Evolutionary conservation across 768 basidiomycete species (phyloP).

Genomic region (Suillus hirtellus): DNA sequence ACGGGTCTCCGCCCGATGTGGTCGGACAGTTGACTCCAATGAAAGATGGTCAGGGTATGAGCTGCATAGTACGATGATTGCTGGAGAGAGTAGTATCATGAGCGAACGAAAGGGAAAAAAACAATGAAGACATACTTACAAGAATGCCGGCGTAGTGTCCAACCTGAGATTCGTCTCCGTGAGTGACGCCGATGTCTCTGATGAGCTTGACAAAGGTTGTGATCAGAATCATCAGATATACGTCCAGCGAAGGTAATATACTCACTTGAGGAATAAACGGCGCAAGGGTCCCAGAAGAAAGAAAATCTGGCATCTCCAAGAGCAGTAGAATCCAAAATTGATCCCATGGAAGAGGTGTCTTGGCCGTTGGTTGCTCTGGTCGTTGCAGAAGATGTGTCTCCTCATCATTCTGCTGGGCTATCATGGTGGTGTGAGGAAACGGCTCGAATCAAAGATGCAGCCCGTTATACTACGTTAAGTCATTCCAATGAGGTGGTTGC

Average conservation of each 20-base stretch:
- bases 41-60: constrained; percentile 45
- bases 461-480: too few species aligned
- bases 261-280: constrained; percentile 68
- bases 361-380: constrained; percentile 20
- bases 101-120: constrained; percentile 31
- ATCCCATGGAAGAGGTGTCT: constrained; percentile 63
- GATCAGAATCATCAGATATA: background rate
- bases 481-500: too few species aligned
- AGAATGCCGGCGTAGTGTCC: constrained; percentile 51
- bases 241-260: background rate
- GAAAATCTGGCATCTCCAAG: constrained; percentile 71
- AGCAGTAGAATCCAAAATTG: constrained; percentile 70
- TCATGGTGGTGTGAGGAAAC: background rate
- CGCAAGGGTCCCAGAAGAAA: constrained; percentile 71
- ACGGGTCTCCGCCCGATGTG: constrained; percentile 49
- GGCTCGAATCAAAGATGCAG: too few species aligned
- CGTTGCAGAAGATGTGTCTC: constrained; percentile 55
- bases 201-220: constrained; percentile 20
- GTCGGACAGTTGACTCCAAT: constrained; percentile 53
- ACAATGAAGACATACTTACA: constrained; percentile 30
- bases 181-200: constrained; percentile 36
- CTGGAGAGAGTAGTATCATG: constrained; percentile 24
- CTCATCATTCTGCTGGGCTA: constrained; percentile 42
- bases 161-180: constrained; percentile 45
- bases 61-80: constrained; percentile 50